Conservation (phyloP, 1,284 basidiomycete genomes). For the Hymenochaete sp. region DNA sequence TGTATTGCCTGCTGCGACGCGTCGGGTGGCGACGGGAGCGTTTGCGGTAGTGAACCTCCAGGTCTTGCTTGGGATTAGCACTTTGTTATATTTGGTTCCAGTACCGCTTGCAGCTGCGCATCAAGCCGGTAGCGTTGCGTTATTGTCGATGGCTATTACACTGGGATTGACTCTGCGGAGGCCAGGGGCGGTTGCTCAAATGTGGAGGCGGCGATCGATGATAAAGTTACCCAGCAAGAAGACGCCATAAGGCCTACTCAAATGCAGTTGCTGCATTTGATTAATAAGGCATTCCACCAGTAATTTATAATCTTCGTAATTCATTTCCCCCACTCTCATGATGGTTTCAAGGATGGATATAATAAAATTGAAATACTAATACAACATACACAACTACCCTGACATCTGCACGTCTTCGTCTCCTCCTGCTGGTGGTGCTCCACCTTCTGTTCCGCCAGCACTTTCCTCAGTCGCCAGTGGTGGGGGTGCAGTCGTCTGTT, state of each 20-base stretch:
- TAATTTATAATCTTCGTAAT: slow-evolving; percentile 4
- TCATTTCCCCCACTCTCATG: slow-evolving; percentile 4
- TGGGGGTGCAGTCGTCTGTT: slow-evolving; percentile 36
- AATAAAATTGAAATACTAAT: slow-evolving; percentile 3
- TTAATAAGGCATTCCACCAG: too few species aligned
- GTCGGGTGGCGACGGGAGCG: slow-evolving; percentile 54
- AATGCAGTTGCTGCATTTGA: too few species aligned
- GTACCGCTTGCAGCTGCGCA: slow-evolving; percentile 88
- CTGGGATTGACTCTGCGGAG: slow-evolving; percentile 64
- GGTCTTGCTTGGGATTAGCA: slow-evolving; percentile 84
- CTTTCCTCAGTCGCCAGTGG: slow-evolving; percentile 31
- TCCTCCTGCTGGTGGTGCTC: slow-evolving; percentile 28
- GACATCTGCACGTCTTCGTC: slow-evolving; percentile 79
- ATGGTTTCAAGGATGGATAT: neutral
- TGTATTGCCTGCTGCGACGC: slow-evolving; percentile 60
- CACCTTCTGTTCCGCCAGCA: slow-evolving; percentile 20
- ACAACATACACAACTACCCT: slow-evolving; percentile 33
- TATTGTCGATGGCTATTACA: slow-evolving; percentile 82
- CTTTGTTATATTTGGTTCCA: slow-evolving; percentile 90
- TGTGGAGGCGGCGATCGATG: slow-evolving; percentile 38
- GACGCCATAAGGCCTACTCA: too few species aligned
- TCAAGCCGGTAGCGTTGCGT: slow-evolving; percentile 87
- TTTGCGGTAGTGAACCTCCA: slow-evolving; percentile 84
- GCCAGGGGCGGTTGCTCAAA: slow-evolving; percentile 60
- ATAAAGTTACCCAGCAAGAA: slow-evolving; percentile 1